Conservation (phyloP, 164 flowering plant species). For the Amborella trichopoda region DNA sequence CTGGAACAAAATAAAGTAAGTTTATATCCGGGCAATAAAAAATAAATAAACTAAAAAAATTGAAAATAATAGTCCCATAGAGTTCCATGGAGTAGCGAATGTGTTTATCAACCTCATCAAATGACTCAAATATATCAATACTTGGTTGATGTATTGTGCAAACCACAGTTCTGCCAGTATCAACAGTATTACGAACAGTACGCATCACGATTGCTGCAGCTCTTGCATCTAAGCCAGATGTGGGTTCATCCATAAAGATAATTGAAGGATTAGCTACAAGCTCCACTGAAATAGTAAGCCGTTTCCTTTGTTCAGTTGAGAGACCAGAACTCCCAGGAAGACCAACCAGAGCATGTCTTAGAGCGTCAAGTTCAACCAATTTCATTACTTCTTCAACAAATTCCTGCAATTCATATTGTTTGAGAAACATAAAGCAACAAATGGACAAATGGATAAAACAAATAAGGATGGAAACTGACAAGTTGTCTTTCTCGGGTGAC, state of each 20-base stretch:
- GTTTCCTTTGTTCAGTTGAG: slow-evolving; percentile 94
- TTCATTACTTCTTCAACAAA: slow-evolving; percentile 96
- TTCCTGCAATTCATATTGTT: slow-evolving; percentile 21
- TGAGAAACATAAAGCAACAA: neutral
- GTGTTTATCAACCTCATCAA: slow-evolving; percentile 62
- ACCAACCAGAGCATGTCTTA: slow-evolving; percentile 70
- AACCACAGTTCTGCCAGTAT: slow-evolving; percentile 96
- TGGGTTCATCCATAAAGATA: slow-evolving; percentile 99
- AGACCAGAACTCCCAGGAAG: slow-evolving; percentile 87
- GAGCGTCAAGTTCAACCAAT: slow-evolving; percentile 64
- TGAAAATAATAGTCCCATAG: neutral
- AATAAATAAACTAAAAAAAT: neutral
- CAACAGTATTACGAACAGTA: slow-evolving; percentile 94
- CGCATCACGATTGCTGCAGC: slow-evolving; percentile 99
- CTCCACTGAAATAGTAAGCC: slow-evolving; percentile 96
- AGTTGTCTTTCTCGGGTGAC: slow-evolving; percentile 60
- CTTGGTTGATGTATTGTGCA: slow-evolving; percentile 99
- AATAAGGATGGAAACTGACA: slow-evolving; percentile 18
- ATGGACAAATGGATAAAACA: neutral
- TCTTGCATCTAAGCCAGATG: slow-evolving; percentile 98
- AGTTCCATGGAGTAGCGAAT: neutral
- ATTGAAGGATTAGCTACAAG: slow-evolving; percentile 99
- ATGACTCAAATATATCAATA: slow-evolving; percentile 96
- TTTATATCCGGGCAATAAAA: neutral
- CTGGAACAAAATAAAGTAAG: slow-evolving; percentile 15